phyloP scores from a whole-genome alignment of 2,329 filamentous ascomycete species.

The Epichloe bromicola region DNA sequence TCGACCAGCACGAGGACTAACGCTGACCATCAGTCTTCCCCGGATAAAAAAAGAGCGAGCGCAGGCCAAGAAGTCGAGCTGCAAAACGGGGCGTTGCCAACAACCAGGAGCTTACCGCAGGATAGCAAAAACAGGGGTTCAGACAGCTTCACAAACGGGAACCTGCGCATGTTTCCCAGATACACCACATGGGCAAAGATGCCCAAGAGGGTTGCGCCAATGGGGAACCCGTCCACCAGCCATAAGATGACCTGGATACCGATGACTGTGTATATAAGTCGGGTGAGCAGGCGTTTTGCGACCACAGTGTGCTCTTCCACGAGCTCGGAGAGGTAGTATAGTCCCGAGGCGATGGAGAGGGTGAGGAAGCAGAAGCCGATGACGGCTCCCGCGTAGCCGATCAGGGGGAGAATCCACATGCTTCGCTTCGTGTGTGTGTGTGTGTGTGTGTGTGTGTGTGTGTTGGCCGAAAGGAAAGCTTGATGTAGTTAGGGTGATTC shows the following conservation, averaged over 20 bases:
- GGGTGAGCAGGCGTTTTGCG: conserved; percentile 73
- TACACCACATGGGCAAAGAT: conserved; percentile 76
- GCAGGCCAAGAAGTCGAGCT: too few relatives aligned
- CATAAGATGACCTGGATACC: conserved; percentile 60
- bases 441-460: neutral
- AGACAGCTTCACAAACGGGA: conserved; percentile 68
- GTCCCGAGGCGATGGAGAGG: conserved; percentile 88
- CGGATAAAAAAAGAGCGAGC: neutral
- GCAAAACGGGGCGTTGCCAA: too few relatives aligned
- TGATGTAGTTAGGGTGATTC: neutral
- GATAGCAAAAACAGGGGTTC: conserved; percentile 79
- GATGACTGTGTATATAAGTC: conserved; percentile 75
- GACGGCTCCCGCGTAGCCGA: conserved; percentile 79
- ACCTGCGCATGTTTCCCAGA: conserved; percentile 66
- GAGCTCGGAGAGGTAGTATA: conserved; percentile 96
- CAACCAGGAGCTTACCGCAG: conserved; percentile 40
- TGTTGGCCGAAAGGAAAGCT: neutral
- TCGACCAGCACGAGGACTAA: conserved; percentile 71
- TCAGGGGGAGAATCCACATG: conserved; percentile 95
- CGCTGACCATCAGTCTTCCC: neutral
- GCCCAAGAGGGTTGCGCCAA: conserved; percentile 59
- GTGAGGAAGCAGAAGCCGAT: conserved; percentile 91
- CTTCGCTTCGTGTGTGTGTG: neutral
- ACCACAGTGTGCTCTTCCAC: conserved; percentile 96
- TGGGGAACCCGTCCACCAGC: conserved; percentile 74